Evolutionary conservation across 2,329 filamentous ascomycete species (phyloP), one percentile per base, ranked within the genome.

Genomic region (Pseudodiploospora longispora): DNA sequence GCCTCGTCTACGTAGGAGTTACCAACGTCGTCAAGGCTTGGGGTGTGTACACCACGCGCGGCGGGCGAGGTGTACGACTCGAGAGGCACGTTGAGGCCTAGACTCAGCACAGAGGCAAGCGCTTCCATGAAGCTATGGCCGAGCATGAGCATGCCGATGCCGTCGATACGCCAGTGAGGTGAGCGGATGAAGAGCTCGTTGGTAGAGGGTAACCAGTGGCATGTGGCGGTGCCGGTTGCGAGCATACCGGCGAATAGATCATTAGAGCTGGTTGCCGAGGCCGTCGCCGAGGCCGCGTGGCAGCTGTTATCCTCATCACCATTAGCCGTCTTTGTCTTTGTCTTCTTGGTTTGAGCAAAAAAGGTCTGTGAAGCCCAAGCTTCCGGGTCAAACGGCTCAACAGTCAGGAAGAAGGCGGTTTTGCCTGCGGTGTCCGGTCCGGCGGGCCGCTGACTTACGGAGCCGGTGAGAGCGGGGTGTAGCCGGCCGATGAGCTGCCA

Each of bases 131-230:
- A 50, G 36, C 46, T 50, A 30, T 50, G 41, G 6, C 48, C 30
- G 3, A 62, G 55, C 32, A 58, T 55, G 27, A 60, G 38, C 10
- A 55, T 48, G 6, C 56, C 55, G 9, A 59, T 43, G 4, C 55
- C 56, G 38, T 62, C 58, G 10, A 49, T 54, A 5, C 55, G 56
- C 61, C 59, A 62, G 44, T 62, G 56, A 30, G 59, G 36, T 2
- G 42, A 44, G 6, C 40, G 42, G 3, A 51, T 42, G 19, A 44
- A 31, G 10, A 51, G n/a, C 38, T 50, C 44, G 6, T 40, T 10
- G 6, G 47, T 42, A 10, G 27, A 19, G 6, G 44, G 47, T 29
- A 51, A 29, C 49, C 49, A 48, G 41, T 51, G 47, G 19, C 42
- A 47, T 2, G 40, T 48, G 4, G 44, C 36, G 4, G 38, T 51